phyloP scores from a whole-genome alignment of 2,329 filamentous ascomycete genomes.

The Xylaria digitata region DNA sequence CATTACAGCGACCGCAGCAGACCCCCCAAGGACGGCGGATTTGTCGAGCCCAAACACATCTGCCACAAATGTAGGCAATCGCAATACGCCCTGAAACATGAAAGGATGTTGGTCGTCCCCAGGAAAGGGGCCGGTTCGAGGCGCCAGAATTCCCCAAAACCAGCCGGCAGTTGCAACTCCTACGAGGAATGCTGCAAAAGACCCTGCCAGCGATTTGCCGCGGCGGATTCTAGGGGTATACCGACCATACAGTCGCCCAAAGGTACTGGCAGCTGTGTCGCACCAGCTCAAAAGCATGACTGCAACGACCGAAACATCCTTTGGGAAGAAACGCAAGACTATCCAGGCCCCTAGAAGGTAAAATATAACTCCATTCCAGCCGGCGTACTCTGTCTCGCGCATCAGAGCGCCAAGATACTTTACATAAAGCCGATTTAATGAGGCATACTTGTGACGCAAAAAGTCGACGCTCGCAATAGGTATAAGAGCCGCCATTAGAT shows the following conservation, averaged over 20 bases:
- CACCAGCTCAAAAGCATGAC: slow-evolving; percentile 96
- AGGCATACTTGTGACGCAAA: slow-evolving; percentile 82
- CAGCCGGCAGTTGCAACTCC: slow-evolving; percentile 84
- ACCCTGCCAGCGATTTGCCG: slow-evolving; percentile 93
- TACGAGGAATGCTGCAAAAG: slow-evolving; percentile 82
- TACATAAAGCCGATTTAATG: slow-evolving; percentile 90
- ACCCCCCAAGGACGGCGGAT: slow-evolving; percentile 72
- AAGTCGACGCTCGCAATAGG: slow-evolving; percentile 87
- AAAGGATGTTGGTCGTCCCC: slow-evolving; percentile 77
- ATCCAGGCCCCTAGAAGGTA: slow-evolving; percentile 92
- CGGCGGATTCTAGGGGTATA: slow-evolving; percentile 87
- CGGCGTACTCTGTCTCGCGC: slow-evolving; percentile 93
- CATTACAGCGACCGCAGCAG: slow-evolving; percentile 80
- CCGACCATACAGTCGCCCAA: slow-evolving; percentile 87
- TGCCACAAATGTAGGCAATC: slow-evolving; percentile 71
- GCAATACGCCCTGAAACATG: slow-evolving; percentile 82
- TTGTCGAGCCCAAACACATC: slow-evolving; percentile 70
- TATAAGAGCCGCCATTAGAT: slow-evolving; percentile 81
- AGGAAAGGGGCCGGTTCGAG: slow-evolving; percentile 71
- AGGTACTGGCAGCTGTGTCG: slow-evolving; percentile 95
- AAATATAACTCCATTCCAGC: slow-evolving; percentile 97
- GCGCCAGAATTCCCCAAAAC: slow-evolving; percentile 91
- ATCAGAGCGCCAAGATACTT: slow-evolving; percentile 87
- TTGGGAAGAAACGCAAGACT: slow-evolving; percentile 87
- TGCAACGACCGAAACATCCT: slow-evolving; percentile 90